Evolutionary conservation across 2,329 filamentous ascomycete genomes (phyloP).

Genomic region (Fusarium newnesense): DNA sequence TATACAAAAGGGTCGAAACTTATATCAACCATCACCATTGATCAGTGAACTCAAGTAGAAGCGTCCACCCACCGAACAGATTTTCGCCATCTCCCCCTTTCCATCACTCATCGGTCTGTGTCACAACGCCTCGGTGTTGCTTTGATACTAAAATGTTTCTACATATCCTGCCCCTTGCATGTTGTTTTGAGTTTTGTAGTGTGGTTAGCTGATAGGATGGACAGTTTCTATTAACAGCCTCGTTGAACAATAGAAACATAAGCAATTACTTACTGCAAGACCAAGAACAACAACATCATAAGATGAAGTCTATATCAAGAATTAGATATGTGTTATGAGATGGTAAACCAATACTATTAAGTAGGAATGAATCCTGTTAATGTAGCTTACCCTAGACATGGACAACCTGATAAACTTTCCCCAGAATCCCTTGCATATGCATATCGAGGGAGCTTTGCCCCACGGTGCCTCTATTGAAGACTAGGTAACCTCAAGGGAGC

Average conservation of each 20-base stretch:
- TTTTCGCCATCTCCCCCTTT: neutral
- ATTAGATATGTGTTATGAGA: neutral
- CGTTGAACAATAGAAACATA: neutral
- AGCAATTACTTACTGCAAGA: neutral
- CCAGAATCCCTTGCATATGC: slow-evolving; percentile 3
- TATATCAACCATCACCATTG: neutral
- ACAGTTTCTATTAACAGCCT: neutral
- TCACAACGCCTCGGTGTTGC: neutral
- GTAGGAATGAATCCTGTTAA: neutral
- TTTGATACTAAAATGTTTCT: neutral
- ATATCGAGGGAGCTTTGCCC: neutral
- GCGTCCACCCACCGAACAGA: too few relatives aligned
- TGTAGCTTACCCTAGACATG: neutral
- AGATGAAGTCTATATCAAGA: neutral
- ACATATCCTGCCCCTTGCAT: slow-evolving; percentile 10
- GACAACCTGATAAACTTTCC: neutral
- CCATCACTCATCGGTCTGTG: neutral
- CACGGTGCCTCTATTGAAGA: neutral
- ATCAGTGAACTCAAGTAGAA: neutral
- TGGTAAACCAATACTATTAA: neutral
- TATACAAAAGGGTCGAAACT: neutral
- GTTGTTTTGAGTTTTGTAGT: neutral
- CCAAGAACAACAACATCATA: neutral
- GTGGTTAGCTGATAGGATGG: neutral
- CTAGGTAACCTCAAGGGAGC: too few relatives aligned